Evolutionary conservation across 2,329 filamentous ascomycete species (phyloP), one percentile per base, ranked within the genome.

Genomic region (Ramularia endophylla): DNA sequence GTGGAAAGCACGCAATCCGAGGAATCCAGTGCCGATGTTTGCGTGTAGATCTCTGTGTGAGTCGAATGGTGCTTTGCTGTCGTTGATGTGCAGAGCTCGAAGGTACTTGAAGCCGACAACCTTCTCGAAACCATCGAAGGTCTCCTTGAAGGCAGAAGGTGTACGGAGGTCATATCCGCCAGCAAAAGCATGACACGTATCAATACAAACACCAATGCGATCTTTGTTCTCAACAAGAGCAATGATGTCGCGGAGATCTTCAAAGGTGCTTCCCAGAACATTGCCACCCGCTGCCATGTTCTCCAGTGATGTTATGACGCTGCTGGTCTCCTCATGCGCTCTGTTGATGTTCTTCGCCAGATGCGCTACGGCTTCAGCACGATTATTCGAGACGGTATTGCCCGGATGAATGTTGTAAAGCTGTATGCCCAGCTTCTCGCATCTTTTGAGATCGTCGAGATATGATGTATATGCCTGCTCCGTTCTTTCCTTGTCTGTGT

Each of bases 351-450:
- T 84, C 30, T 74, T 70, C 2, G 92, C 88, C 36, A 98, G 86
- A 28, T 92, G 80, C 11, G 67, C 71, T 43, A 94, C 82, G 3
- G 89, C 89, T 15, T 79, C 81, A 1, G 73, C 69, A 27, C 83
- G 78, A 3, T 76, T 72, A 12, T 48, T 54, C 42, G 83, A 65
- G 30, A 65, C 84, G 2, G 83, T 83, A 43, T 83, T 89, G 15
- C 92, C 92, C 0, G 92, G 92, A 61, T 98, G 92, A 68, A 98
- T 97, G 66, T 98, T 98, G 71, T 97, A 98, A n/a, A 95, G 74
- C 47, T 69, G 74, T 57, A 98, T 95, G 1, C 88, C 87, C 0
- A 98, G 77, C 33, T 75, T 73, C 58, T 95, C 85, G 63, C 92
- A 97, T 8, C 92, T 80, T 37, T 78, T 70, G 1, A 98, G 72